Evolutionary conservation across 2,329 filamentous ascomycete species (phyloP), one percentile per base, ranked within the genome.

Genomic region (Magnaporthiopsis poae): DNA sequence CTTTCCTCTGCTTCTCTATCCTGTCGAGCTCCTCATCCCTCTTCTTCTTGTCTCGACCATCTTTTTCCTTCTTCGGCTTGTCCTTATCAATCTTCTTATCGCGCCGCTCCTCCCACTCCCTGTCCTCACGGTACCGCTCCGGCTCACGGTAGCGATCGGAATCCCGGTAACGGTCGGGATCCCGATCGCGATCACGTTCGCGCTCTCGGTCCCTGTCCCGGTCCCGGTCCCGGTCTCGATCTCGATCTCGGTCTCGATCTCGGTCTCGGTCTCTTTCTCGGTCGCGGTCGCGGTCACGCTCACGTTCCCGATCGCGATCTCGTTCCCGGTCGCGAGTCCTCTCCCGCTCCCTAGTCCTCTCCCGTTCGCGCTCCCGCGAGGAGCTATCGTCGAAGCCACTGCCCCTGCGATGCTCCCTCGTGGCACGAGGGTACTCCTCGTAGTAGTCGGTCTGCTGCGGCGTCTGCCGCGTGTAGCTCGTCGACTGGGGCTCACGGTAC

Each of bases 341-440:
- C 59, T 60, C 59, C 60, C 63, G 63, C 52, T 65, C 63, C 27
- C n/a, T 25, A 5, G n/a, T 29, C 29, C 29, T 60, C 63, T 65
- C 63, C 12, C 52, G 52, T 13, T 52, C 29, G 18, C 63, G 63
- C 21, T 60, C 63, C 39, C 39, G 39, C 15, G 39, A 46, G 39
- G 39, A 46, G 39, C 39, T 46, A 15, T 56, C 52, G 31, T 65
- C 63, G 29, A 33, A 65, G 56, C 46, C 35, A 9, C 52, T 65
- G 29, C 31, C 46, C 21, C 56, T 60, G 5, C 62, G 35, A 29
- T 29, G 39, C 29, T 65, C 52, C 63, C 63, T 65, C 21, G 63
- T 60, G 2, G 46, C 27, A 11, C 59, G 56, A 3, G 62, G 33
- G 9, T 36, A 52, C 7, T 64, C 62, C 46, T 39, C 13, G 25